A percentile compares a stretch with the other conserved stretches of the same genome.
phyloP scores from a whole-genome alignment of 2,329 filamentous ascomycete genomes.

The Neonectria neomacrospora region DNA sequence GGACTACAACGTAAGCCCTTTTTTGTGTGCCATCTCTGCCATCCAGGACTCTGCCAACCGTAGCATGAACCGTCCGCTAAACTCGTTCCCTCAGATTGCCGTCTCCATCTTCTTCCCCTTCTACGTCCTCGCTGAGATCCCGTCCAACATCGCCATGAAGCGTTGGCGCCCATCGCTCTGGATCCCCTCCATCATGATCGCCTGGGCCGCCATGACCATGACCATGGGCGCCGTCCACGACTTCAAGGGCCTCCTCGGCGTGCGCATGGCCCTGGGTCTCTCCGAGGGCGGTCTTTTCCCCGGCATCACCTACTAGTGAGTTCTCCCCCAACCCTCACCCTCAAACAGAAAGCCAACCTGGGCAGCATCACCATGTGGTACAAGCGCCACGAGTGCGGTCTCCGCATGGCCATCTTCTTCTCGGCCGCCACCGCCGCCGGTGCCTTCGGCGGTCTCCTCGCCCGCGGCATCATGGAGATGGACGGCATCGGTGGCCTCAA shows the following conservation, averaged over 20 bases:
- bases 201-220: constrained; percentile 61
- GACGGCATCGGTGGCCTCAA: constrained; percentile 58
- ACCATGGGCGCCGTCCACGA: constrained; percentile 64
- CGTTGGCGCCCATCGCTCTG: constrained; percentile 61
- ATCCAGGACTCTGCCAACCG: no score
- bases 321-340: constrained; percentile 1
- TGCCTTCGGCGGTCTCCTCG: constrained; percentile 71
- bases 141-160: constrained; percentile 68
- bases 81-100: constrained; percentile 47
- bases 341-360: not conserved
- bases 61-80: no score
- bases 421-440: constrained; percentile 68
- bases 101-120: constrained; percentile 65
- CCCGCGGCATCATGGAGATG: constrained; percentile 70
- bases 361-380: constrained; percentile 67
- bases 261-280: constrained; percentile 60
- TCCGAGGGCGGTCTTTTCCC: constrained; percentile 70
- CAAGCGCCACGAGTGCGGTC: constrained; percentile 67
- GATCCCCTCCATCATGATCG: constrained; percentile 64
- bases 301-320: constrained; percentile 66
- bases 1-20: constrained; percentile 49
- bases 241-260: constrained; percentile 60
- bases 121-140: constrained; percentile 65
- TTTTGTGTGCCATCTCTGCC: not conserved
- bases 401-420: constrained; percentile 71